Percentiles rank a stretch among this genome's conserved stretches.
Evolutionary conservation across 2,329 filamentous ascomycete genomes (phyloP).

Genomic region (Aspergillus uvarum): DNA sequence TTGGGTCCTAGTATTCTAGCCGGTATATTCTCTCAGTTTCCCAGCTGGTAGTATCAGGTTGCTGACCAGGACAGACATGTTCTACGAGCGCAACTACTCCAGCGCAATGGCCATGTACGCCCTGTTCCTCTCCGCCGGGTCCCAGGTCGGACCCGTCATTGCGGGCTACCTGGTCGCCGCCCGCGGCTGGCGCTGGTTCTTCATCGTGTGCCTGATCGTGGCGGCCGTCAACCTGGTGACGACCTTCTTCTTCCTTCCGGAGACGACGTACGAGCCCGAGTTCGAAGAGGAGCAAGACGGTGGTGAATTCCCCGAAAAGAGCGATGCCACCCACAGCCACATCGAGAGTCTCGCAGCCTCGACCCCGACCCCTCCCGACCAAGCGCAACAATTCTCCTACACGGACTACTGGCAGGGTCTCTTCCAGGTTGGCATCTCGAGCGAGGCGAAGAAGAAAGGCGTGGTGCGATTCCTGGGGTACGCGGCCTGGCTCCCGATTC

Average conservation of each 20-base stretch:
- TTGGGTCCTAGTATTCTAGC: conserved; percentile 36
- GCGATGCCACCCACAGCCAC: conserved; percentile 14
- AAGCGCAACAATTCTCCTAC: conserved; percentile 17
- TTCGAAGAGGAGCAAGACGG: conserved; percentile 19
- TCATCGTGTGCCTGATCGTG: conserved; percentile 36
- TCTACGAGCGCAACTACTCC: conserved; percentile 28
- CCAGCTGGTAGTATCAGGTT: background rate
- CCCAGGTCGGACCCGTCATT: conserved; percentile 37
- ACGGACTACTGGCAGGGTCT: conserved; percentile 30
- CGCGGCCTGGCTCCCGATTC: conserved; percentile 26
- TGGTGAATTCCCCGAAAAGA: conserved; percentile 22
- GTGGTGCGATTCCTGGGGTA: conserved; percentile 17
- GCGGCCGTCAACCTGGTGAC: conserved; percentile 30
- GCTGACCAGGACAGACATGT: conserved; percentile 25
- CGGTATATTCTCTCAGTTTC: conserved; percentile 14
- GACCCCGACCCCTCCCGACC: background rate
- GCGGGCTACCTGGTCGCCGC: conserved; percentile 35
- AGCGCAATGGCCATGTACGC: conserved; percentile 37
- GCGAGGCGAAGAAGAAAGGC: conserved; percentile 20
- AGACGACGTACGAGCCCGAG: conserved; percentile 34
- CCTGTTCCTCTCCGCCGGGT: conserved; percentile 34
- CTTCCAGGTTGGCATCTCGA: conserved; percentile 25
- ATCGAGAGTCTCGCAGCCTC: conserved; percentile 16
- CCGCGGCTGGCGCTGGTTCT: conserved; percentile 42
- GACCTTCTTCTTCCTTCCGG: conserved; percentile 37